Evolutionary conservation across 345 rosid genomes (phyloP).

Genomic region (Zanthoxylum bungeanum): DNA sequence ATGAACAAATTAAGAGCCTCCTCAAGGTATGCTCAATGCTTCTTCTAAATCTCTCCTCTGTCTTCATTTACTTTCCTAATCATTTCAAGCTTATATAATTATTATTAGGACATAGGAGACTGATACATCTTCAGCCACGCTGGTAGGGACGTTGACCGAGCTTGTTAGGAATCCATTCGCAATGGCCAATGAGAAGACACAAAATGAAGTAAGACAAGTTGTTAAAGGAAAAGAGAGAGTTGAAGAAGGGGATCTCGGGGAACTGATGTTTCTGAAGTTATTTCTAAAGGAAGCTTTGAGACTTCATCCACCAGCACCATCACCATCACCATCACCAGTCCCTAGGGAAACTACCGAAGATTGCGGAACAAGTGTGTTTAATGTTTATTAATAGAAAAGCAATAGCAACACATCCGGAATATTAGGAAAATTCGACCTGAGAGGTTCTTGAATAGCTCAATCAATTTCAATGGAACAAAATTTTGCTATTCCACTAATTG

Average conservation of each 20-base stretch:
- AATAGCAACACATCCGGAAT: conserved; percentile 24
- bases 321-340: conserved; percentile 26
- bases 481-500: conserved; percentile 35
- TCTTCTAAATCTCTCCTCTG: too few species aligned
- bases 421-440: conserved; percentile 45
- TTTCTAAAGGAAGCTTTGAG: conserved; percentile 33
- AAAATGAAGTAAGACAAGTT: conserved; percentile 30
- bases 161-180: conserved; percentile 29
- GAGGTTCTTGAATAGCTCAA: conserved; percentile 32
- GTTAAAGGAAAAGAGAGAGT: conserved; percentile 20
- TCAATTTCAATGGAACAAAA: conserved; percentile 50
- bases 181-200: conserved; percentile 27
- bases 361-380: conserved; percentile 35
- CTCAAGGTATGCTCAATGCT: too few species aligned
- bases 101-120: too few species aligned
- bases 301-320: conserved; percentile 42
- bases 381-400: conserved; percentile 25
- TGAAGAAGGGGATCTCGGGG: conserved; percentile 30
- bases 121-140: conserved; percentile 26
- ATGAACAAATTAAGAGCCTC: too few species aligned
- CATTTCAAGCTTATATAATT: too few species aligned
- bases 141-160: conserved; percentile 41
- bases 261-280: conserved; percentile 26
- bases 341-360: conserved; percentile 38
- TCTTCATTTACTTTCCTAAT: too few species aligned